phyloP scores from a whole-genome alignment of 75 land plant genomes.

The Picea glauca region DNA sequence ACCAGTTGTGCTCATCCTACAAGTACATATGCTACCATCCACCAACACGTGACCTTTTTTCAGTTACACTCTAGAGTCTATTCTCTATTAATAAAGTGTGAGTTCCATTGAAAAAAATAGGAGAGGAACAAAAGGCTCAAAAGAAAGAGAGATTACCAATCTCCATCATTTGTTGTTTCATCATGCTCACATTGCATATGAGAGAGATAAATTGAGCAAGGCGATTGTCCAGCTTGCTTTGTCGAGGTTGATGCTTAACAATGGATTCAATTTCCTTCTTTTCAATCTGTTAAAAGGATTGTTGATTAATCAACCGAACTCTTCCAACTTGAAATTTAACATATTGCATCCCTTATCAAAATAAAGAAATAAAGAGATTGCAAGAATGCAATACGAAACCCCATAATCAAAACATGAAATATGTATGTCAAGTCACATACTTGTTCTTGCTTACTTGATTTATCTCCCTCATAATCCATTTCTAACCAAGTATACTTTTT shows the following conservation, averaged over 20 bases:
- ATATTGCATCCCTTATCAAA: neutral
- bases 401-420: neutral
- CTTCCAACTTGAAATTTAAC: slow-evolving; percentile 2
- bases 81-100: neutral
- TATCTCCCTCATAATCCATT: slow-evolving; percentile 79
- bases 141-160: slow-evolving; percentile 48
- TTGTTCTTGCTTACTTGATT: neutral
- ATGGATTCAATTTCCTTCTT: slow-evolving; percentile 11
- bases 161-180: slow-evolving; percentile 96
- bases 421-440: slow-evolving; percentile 18
- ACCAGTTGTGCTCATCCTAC: neutral
- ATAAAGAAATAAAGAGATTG: neutral
- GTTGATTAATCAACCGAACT: neutral
- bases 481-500: slow-evolving; percentile 87
- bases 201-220: slow-evolving; percentile 74
- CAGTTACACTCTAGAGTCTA: neutral
- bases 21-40: neutral
- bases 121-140: neutral
- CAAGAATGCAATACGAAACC: neutral
- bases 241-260: slow-evolving; percentile 27
- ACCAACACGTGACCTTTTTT: neutral
- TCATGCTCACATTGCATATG: slow-evolving; percentile 88
- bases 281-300: slow-evolving; percentile 18
- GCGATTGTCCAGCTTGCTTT: slow-evolving; percentile 62
- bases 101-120: neutral